phyloP scores from a whole-genome alignment of 495 filamentous ascomycete genomes.

The Penicillium taxi region DNA sequence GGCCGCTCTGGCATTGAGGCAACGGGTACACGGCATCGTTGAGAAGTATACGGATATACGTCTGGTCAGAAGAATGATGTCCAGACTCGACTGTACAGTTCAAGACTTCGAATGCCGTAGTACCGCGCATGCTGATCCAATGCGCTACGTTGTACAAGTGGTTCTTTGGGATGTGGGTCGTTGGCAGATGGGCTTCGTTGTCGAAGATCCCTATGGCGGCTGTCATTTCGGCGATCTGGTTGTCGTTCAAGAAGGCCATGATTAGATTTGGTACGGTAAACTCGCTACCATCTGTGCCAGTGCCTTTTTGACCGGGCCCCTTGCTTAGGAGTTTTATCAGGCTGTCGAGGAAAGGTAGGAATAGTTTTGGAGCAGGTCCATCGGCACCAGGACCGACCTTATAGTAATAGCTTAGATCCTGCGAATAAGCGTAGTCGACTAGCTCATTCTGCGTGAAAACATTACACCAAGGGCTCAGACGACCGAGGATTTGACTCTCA shows the following conservation, averaged over 20 bases:
- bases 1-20: conserved; percentile 37
- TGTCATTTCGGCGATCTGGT: conserved; percentile 50
- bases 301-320: conserved; percentile 37
- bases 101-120: conserved; percentile 45
- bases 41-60: conserved; percentile 40
- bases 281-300: conserved; percentile 25
- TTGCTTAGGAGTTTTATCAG: conserved; percentile 39
- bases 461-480: conserved; percentile 45
- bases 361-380: conserved; percentile 32
- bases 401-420: conserved; percentile 54
- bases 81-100: conserved; percentile 22
- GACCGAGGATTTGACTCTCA: conserved; percentile 51
- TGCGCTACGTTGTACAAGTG: conserved; percentile 19
- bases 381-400: conserved; percentile 46
- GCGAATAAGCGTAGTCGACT: conserved; percentile 48
- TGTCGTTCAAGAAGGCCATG: conserved; percentile 50
- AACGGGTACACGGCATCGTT: conserved; percentile 50
- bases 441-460: conserved; percentile 47
- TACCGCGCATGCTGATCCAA: conserved; percentile 49
- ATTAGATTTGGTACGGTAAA: conserved; percentile 42
- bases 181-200: conserved; percentile 31
- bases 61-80: conserved; percentile 11
- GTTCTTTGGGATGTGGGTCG: conserved; percentile 24
- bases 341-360: conserved; percentile 44
- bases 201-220: conserved; percentile 49